Base-by-base conservation (phyloP, 1,139 yeast species). In the Kluyveromyces marxianus region DNA sequence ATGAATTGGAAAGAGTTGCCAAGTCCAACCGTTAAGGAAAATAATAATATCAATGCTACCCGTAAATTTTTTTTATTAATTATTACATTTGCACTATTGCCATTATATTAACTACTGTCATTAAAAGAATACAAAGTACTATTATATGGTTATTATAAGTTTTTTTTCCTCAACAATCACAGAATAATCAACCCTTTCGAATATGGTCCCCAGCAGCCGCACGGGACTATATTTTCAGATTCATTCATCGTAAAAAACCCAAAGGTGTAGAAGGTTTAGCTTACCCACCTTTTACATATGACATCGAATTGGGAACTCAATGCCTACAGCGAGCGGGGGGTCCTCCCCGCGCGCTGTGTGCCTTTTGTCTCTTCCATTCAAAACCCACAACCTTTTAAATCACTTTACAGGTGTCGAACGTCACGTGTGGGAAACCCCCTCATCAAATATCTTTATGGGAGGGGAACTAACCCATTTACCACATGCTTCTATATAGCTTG, bases 1-100 rank as follows among this genome's bases (percentile, higher is more conserved):
- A 94, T 76, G 99, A 92, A 83, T 86, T 92, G 76, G 98, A 94
- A 83, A 95, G 98, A 86, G 98, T 92, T 76, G 98, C 98, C 75
- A 92, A 92, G 81, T 89, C 97, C 75, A 92, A 92, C 95, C 97
- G 98, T 88, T 92, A 92, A 85, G 63, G 49, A 53, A 32, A 32
- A 21, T 14, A 14, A 14, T 14, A 14, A 32, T 1, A 32, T 32
- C 14, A 32, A 10, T 32, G 14, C 34, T 32, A 32, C 14, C 4
- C 41, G 36, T 31, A 34, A 10, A 39, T 42, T 25, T 39, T 35
- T 36, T 35, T 34, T 34, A 27, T 31, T 27, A 25, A 25, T 14
- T 33, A 29, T 37, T 36, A 25, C 34, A 24, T 35, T 42, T 45
- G 28, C 41, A 33, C 21, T 14, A 14, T 2, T 14, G 21, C 21